Percentiles rank a stretch among this genome's conserved stretches.
Evolutionary conservation across 768 basidiomycete genomes (phyloP).

Genomic region (Favolaschia claudopus): DNA sequence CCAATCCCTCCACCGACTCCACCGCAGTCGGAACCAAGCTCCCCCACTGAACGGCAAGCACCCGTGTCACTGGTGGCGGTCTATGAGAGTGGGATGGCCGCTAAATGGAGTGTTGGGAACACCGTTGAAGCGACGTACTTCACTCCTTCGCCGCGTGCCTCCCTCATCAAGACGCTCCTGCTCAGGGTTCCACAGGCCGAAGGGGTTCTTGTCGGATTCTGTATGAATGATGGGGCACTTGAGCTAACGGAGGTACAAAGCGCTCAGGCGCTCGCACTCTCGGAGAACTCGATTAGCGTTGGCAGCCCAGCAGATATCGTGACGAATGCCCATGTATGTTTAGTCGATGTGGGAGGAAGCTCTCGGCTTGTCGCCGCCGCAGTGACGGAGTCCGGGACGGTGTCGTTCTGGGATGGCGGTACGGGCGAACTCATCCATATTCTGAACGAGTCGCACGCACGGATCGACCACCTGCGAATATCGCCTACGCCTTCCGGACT

Average conservation of each 20-base stretch:
- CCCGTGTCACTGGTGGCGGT: slow-evolving; percentile 51
- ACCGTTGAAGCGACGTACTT: slow-evolving; percentile 45
- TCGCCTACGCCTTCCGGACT: slow-evolving; percentile 58
- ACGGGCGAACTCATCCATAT: slow-evolving; percentile 69
- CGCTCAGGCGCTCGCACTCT: slow-evolving; percentile 47
- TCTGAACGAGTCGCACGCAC: slow-evolving; percentile 66
- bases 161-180: slow-evolving; percentile 57
- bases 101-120: slow-evolving; percentile 58
- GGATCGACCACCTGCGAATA: slow-evolving; percentile 67
- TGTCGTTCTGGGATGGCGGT: slow-evolving; percentile 81
- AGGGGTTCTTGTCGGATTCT: slow-evolving; percentile 62
- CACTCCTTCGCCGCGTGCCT: slow-evolving; percentile 49
- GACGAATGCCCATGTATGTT: slow-evolving; percentile 60
- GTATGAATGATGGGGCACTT: slow-evolving; percentile 69
- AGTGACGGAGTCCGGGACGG: slow-evolving; percentile 68
- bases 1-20: slow-evolving; percentile 25
- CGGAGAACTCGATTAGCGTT: slow-evolving; percentile 60
- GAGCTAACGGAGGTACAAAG: slow-evolving; percentile 65
- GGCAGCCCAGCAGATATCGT: slow-evolving; percentile 67
- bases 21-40: slow-evolving; percentile 41
- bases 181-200: slow-evolving; percentile 56
- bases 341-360: slow-evolving; percentile 57
- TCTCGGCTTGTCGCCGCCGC: slow-evolving; percentile 63
- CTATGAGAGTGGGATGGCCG: slow-evolving; percentile 67
- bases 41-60: slow-evolving; percentile 32